A percentile compares a stretch with the other conserved stretches of the same genome.
Conservation (phyloP, 2,329 filamentous ascomycete species). For the Geoglossum cookeanum region DNA sequence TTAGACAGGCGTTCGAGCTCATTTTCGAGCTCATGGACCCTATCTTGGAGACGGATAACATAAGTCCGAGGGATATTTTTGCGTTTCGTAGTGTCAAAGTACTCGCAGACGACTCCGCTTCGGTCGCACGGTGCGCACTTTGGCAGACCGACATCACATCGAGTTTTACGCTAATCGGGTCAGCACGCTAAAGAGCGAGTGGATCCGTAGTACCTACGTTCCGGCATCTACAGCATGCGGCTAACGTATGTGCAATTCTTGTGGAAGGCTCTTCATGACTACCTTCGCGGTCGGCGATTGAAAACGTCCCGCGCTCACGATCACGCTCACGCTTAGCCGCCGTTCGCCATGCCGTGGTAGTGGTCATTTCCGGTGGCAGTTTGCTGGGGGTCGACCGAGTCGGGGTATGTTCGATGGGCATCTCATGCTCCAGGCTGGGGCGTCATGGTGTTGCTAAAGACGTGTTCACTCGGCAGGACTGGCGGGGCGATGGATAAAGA, state of each 20-base stretch:
- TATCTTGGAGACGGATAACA: conserved; percentile 79
- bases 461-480: background rate
- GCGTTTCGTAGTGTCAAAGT: conserved; percentile 64
- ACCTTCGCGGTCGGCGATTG: background rate
- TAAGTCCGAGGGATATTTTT: conserved; percentile 66
- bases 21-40: conserved; percentile 61
- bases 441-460: background rate
- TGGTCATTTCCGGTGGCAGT: background rate
- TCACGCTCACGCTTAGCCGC: background rate
- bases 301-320: background rate
- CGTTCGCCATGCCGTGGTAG: background rate
- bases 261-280: background rate
- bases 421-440: background rate
- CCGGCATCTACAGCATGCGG: conserved; percentile 9
- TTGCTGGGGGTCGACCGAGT: background rate
- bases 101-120: conserved; percentile 81
- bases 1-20: conserved; percentile 64
- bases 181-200: background rate
- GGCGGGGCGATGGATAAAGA: background rate
- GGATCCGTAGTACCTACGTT: background rate
- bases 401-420: background rate
- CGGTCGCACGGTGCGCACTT: conserved; percentile 85
- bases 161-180: conserved; percentile 60
- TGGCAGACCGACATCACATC: conserved; percentile 84
- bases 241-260: conserved; percentile 7